Evolutionary conservation across 495 filamentous ascomycete genomes (phyloP).

Genomic region (Trichoderma parareesei): DNA sequence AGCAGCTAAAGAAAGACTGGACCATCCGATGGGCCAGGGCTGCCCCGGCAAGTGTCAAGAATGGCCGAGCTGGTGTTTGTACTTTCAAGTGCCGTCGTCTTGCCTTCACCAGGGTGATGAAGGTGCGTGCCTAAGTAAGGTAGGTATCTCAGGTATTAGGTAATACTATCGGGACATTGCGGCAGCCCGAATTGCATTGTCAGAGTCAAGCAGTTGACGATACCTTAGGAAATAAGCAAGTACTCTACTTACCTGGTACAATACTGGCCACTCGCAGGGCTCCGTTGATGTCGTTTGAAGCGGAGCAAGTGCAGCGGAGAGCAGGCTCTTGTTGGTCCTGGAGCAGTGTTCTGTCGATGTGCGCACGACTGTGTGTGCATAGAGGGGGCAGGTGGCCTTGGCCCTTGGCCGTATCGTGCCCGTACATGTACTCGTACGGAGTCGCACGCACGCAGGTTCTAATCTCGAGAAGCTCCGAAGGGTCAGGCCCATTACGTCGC

Average conservation of each 20-base stretch:
- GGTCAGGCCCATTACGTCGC: background rate
- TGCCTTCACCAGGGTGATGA: background rate
- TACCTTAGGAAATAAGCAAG: background rate
- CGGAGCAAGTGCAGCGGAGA: background rate
- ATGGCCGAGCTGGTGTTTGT: constrained; percentile 1
- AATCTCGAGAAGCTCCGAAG: background rate
- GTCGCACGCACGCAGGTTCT: background rate
- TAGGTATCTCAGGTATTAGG: too few species aligned
- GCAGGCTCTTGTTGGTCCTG: background rate
- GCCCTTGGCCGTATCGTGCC: background rate
- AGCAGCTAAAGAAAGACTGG: background rate
- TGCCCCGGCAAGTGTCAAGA: background rate
- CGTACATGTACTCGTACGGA: background rate
- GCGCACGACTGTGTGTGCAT: constrained; percentile 2
- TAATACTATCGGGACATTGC: too few species aligned
- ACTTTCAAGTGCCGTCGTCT: background rate
- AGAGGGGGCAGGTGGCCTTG: background rate
- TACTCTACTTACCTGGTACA: too few species aligned
- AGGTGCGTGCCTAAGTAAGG: too few species aligned
- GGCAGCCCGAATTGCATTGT: background rate
- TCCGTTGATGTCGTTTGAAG: background rate
- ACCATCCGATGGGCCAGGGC: background rate
- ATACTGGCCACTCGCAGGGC: too few species aligned
- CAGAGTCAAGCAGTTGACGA: background rate
- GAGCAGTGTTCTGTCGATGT: background rate